Percentiles rank a stretch among this genome's conserved stretches.
Evolutionary conservation across 164 flowering plant species (phyloP).

Genomic region (Chloranthus sessilifolius): DNA sequence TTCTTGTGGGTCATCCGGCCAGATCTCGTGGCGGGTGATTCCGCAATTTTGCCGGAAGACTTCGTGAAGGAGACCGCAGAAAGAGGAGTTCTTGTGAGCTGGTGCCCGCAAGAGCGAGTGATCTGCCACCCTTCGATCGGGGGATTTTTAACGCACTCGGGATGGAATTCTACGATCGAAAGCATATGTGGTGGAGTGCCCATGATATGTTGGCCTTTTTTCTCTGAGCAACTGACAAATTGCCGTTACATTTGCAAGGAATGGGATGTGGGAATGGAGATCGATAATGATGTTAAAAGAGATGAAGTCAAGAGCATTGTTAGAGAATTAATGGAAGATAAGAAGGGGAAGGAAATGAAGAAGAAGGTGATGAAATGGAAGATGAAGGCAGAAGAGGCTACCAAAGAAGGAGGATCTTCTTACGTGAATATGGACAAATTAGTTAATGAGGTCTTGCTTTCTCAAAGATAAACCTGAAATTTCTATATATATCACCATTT

Average conservation of each 20-base stretch:
- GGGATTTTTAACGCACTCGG: constrained; percentile 32
- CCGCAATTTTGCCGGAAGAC: constrained; percentile 17
- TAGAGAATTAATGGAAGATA: constrained; percentile 30
- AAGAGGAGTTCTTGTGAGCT: constrained; percentile 22
- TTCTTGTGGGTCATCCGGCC: constrained; percentile 43
- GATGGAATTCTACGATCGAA: constrained; percentile 45
- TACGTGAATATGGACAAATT: constrained; percentile 11
- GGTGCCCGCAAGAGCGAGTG: constrained; percentile 38
- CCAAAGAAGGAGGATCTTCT: constrained; percentile 12
- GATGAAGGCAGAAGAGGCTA: constrained; percentile 14
- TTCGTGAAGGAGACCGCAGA: constrained; percentile 19
- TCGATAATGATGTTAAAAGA: constrained; percentile 20
- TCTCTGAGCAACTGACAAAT: constrained; percentile 31
- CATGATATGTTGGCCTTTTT: constrained; percentile 36
- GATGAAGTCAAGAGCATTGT: constrained; percentile 18
- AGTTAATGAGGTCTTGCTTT: no score
- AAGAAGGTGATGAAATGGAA: constrained; percentile 15
- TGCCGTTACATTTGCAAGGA: constrained; percentile 18
- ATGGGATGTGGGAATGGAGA: constrained; percentile 39
- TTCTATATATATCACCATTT: no score
- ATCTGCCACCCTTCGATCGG: constrained; percentile 31
- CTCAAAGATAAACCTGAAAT: no score
- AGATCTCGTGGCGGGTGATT: constrained; percentile 25
- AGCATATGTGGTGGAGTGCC: constrained; percentile 31
- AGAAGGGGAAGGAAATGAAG: constrained; percentile 14